phyloP scores from a whole-genome alignment of 345 rosid species.

The Diplotaxis tenuifolia region DNA sequence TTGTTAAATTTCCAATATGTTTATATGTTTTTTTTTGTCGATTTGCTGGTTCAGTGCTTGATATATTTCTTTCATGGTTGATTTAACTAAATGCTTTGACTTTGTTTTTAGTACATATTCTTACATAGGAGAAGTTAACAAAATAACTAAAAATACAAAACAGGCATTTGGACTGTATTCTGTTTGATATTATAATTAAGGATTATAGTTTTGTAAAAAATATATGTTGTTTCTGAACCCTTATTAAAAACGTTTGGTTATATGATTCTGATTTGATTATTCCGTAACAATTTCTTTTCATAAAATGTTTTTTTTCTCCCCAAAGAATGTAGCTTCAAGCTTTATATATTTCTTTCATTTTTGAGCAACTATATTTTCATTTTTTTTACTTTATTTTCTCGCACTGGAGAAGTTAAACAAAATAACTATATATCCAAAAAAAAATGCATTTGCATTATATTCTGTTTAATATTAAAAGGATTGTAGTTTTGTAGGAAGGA shows the following conservation, averaged over 20 bases:
- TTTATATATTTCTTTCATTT: too few species aligned
- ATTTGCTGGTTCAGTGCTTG: not conserved
- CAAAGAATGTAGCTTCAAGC: too few species aligned
- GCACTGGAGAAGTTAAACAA: too few species aligned
- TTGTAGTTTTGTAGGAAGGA: not conserved
- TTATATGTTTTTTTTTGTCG: not conserved
- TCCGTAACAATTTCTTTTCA: too few species aligned
- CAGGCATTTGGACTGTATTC: not conserved
- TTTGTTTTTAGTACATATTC: not conserved
- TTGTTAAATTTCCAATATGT: not conserved
- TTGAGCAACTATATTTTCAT: too few species aligned
- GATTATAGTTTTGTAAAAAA: too few species aligned
- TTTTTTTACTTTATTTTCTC: too few species aligned
- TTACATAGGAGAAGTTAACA: not conserved
- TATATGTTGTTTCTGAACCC: too few species aligned
- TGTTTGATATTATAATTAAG: not conserved
- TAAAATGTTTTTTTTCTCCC: too few species aligned
- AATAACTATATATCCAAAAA: too few species aligned
- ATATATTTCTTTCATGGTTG: not conserved
- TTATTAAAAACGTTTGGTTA: too few species aligned
- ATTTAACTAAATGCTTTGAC: not conserved
- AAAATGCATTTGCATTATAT: too few species aligned
- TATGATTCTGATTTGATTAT: not conserved
- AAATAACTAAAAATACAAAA: not conserved
- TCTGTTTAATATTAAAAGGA: not conserved